Base-by-base conservation (phyloP, 1,284 basidiomycete species). In the Chalciporus sp. region DNA sequence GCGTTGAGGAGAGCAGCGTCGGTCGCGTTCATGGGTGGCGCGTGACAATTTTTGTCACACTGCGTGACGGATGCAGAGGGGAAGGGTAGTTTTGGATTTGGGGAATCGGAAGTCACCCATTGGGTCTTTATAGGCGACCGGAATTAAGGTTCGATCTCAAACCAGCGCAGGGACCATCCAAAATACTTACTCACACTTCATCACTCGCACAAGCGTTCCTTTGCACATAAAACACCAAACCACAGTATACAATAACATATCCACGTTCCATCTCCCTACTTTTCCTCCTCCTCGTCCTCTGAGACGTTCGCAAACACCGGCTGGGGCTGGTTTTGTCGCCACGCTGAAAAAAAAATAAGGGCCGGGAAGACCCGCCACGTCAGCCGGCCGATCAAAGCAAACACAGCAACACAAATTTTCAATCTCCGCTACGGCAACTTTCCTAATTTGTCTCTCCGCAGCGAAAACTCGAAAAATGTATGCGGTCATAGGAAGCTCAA, bases 131-230 rank as follows among this genome's bases (percentile, higher is more conserved):
- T 88, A 88, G 82, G 76, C 78, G 76, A 76, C 72, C 74, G 75
- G 79, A 87, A 80, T 83, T 86, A 87, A 87, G 82, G 84, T 86
- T 88, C 84, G 84, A 84, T 84, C 83, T 83, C 83, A 70, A 67
- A 67, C 63, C 82, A 77, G 80, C 81, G 80, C 82, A 82, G 77
- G 80, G 82, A 77, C 82, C 82, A 82, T 67, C 69, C 59, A 55
- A 62, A 59, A 62, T 59, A 59, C 70, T 70, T 50, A 62, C 68
- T 68, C 67, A 67, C 67, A 64, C 69, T 47, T 49, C 61, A 55
- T 58, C 68, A 52, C 67, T 49, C 58, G 33, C 51, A 28, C 58
- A 45, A 53, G 41, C 48, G 20, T 51, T 41, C 52, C 56, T 28
- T 35, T 40, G 43, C 47, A 48, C 12, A 53, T 46, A 51, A 49